These are phyloP conservation scores for Pulveroboletus sp. DNA, from an alignment of 768 basidiomycete genomes.

Conservation along the genomic window DNA sequence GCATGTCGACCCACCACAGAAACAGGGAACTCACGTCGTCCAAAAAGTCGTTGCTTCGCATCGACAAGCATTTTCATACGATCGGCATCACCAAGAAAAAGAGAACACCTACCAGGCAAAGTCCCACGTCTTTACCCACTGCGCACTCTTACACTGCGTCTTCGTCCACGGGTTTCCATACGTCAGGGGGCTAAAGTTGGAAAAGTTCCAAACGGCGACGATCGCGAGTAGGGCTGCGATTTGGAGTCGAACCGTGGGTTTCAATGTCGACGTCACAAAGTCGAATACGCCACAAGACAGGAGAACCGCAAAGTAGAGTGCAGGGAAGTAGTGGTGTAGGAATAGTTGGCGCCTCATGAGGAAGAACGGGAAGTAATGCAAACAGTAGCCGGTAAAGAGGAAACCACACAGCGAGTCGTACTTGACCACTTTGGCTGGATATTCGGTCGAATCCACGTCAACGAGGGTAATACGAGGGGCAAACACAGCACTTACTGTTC, in stretches of 20 bases:
- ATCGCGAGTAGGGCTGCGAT: slow-evolving; percentile 72
- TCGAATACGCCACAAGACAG: slow-evolving; percentile 78
- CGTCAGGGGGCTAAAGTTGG: slow-evolving; percentile 70
- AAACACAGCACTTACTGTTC: slow-evolving; percentile 55
- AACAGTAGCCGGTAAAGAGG: slow-evolving; percentile 84
- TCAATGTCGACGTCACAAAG: slow-evolving; percentile 70
- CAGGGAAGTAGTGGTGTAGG: slow-evolving; percentile 97
- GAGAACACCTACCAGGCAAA: slow-evolving; percentile 67
- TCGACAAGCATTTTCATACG: too few species aligned
- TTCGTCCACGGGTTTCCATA: slow-evolving; percentile 91
- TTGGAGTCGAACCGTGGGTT: slow-evolving; percentile 74
- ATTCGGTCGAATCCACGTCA: neutral
- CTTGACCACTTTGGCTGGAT: slow-evolving; percentile 78
- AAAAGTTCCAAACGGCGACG: slow-evolving; percentile 73
- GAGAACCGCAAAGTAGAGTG: slow-evolving; percentile 89
- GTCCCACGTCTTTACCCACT: slow-evolving; percentile 95
- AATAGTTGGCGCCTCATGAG: slow-evolving; percentile 96
- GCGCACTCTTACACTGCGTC: slow-evolving; percentile 64
- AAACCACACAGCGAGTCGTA: slow-evolving; percentile 90
- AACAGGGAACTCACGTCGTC: slow-evolving; percentile 47
- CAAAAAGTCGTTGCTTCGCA: slow-evolving; percentile 59
- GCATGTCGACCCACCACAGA: neutral
- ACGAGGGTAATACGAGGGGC: slow-evolving; percentile 1
- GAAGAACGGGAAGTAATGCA: slow-evolving; percentile 98
- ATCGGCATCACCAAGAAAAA: neutral